A percentile compares a stretch with the other conserved stretches of the same genome.
Conservation (phyloP, 805 yeast species). For the Starmerella bacillaris region DNA sequence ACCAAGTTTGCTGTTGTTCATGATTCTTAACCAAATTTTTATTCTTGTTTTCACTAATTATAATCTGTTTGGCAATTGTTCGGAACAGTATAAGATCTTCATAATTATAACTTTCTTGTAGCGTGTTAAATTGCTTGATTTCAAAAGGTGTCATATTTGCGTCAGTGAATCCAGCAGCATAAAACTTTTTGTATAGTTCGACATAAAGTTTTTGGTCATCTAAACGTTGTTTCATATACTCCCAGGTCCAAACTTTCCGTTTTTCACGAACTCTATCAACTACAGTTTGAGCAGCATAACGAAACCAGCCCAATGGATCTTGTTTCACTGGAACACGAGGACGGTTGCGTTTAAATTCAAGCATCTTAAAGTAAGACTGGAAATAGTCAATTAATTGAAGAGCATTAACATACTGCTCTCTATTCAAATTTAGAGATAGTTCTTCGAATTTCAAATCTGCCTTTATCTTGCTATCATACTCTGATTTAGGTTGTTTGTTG, state of each 20-base stretch:
- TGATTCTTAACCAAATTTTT: slow-evolving; percentile 12
- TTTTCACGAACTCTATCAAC: slow-evolving; percentile 63
- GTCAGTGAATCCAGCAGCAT: slow-evolving; percentile 23
- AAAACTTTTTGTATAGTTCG: slow-evolving; percentile 43
- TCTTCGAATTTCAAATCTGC: slow-evolving; percentile 71
- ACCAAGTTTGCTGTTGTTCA: slow-evolving; percentile 12
- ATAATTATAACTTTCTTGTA: slow-evolving; percentile 45
- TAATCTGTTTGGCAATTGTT: slow-evolving; percentile 52
- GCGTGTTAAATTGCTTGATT: slow-evolving; percentile 27
- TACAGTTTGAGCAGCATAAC: slow-evolving; percentile 62
- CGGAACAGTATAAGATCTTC: slow-evolving; percentile 79
- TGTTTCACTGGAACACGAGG: slow-evolving; percentile 39
- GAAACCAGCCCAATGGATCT: slow-evolving; percentile 65
- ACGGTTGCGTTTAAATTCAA: slow-evolving; percentile 50
- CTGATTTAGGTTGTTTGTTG: slow-evolving; percentile 38
- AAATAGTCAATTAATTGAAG: slow-evolving; percentile 66
- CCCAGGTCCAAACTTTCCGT: slow-evolving; percentile 81
- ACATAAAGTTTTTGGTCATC: slow-evolving; percentile 56
- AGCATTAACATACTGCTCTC: slow-evolving; percentile 66
- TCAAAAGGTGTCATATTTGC: slow-evolving; percentile 20
- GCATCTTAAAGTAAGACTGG: slow-evolving; percentile 60
- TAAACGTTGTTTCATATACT: slow-evolving; percentile 46
- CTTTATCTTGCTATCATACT: slow-evolving; percentile 41
- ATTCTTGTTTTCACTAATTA: slow-evolving; percentile 34
- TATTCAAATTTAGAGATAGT: slow-evolving; percentile 69